phyloP scores from a whole-genome alignment of 495 filamentous ascomycete genomes.

The Xylaria castorea region DNA sequence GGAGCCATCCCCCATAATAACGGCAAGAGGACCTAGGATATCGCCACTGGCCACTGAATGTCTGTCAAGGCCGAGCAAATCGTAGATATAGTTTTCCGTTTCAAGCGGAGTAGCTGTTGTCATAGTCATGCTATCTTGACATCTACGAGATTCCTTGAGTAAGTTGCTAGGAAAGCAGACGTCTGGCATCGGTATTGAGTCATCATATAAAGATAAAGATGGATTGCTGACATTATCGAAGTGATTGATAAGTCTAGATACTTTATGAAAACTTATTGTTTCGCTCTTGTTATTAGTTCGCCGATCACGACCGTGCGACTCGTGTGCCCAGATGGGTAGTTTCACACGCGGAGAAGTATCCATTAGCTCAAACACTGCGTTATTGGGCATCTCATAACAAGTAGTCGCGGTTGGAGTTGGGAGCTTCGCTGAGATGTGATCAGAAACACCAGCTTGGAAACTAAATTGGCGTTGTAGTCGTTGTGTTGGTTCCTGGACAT shows the following conservation, averaged over 20 bases:
- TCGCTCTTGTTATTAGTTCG: not conserved
- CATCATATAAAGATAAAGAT: not conserved
- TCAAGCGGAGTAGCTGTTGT: constrained; percentile 7
- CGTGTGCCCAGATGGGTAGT: not conserved
- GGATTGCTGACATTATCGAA: not conserved
- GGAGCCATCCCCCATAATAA: not conserved
- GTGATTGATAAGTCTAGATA: not conserved
- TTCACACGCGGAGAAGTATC: constrained; percentile 18
- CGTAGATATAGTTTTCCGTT: constrained; percentile 21
- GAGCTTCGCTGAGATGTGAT: not conserved
- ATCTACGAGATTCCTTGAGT: not conserved
- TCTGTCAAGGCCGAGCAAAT: constrained; percentile 11
- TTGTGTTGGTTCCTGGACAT: not conserved
- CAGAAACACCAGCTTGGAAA: constrained; percentile 13
- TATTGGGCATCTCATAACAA: constrained; percentile 15
- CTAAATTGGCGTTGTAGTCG: constrained; percentile 21
- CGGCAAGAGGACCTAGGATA: not conserved
- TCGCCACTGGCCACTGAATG: not conserved
- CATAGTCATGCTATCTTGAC: not conserved
- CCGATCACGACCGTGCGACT: not conserved
- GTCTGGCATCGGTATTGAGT: not conserved
- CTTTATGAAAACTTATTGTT: not conserved
- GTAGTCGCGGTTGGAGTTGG: not conserved
- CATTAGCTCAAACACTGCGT: constrained; percentile 20
- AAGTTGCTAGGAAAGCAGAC: not conserved